Evolutionary conservation across 2,329 filamentous ascomycete genomes (phyloP).

Genomic region (Paracoccidioides lutzii): DNA sequence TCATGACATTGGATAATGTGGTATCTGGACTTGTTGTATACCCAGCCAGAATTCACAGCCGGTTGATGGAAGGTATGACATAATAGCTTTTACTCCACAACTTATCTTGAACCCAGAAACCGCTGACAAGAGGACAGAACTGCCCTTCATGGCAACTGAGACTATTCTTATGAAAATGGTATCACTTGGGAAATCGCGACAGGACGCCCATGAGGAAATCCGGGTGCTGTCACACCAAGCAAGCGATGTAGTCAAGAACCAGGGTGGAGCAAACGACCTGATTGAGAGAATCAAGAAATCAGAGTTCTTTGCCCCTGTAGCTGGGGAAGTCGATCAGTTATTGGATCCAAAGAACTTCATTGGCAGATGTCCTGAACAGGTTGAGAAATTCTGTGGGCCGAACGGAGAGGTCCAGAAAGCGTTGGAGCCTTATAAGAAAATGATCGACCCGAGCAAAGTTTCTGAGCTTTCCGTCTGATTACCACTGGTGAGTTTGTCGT

Average conservation of each 20-base stretch:
- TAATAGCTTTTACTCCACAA: neutral
- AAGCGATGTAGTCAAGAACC: slow-evolving; percentile 53
- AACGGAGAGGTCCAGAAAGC: slow-evolving; percentile 9
- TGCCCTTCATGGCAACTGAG: slow-evolving; percentile 74
- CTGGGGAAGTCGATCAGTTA: slow-evolving; percentile 54
- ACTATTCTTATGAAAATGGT: slow-evolving; percentile 54
- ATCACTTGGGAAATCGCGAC: slow-evolving; percentile 55
- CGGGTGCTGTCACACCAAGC: slow-evolving; percentile 71
- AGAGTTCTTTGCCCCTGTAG: slow-evolving; percentile 62
- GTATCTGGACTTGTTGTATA: slow-evolving; percentile 63
- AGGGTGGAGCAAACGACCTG: slow-evolving; percentile 68
- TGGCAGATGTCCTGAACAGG: slow-evolving; percentile 42
- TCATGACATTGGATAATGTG: slow-evolving; percentile 56
- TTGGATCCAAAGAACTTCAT: slow-evolving; percentile 51
- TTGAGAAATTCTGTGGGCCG: slow-evolving; percentile 35
- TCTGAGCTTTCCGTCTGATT: neutral
- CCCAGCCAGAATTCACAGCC: slow-evolving; percentile 55
- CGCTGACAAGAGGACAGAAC: slow-evolving; percentile 34
- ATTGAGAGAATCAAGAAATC: slow-evolving; percentile 61
- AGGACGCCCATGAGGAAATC: slow-evolving; percentile 80
- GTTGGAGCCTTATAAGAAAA: slow-evolving; percentile 3
- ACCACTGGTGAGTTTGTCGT: neutral
- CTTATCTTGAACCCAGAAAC: neutral
- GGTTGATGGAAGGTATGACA: slow-evolving; percentile 41
- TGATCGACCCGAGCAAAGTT: neutral